Evolutionary conservation across 1,284 basidiomycete species (phyloP).

Genomic region (Cystobasidium slooffiae): DNA sequence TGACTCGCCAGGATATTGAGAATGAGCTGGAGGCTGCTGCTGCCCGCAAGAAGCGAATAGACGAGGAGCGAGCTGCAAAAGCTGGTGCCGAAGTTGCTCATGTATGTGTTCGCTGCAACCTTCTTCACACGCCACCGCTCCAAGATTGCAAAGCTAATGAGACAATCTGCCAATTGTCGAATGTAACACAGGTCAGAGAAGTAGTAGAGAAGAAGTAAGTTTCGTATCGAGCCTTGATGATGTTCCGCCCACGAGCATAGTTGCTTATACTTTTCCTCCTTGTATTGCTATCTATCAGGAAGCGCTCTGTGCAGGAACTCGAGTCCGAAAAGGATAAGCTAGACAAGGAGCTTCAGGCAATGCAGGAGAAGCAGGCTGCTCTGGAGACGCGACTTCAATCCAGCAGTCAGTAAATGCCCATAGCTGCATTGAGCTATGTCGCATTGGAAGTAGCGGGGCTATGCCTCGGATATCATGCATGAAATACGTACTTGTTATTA

Average conservation of each 20-base stretch:
- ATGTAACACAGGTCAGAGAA: slow-evolving; percentile 22
- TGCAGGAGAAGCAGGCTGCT: slow-evolving; percentile 50
- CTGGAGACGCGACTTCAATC: slow-evolving; percentile 45
- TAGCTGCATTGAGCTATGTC: not conserved
- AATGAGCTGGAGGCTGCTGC: slow-evolving; percentile 21
- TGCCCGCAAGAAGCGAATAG: slow-evolving; percentile 31
- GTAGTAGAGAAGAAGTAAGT: slow-evolving; percentile 43
- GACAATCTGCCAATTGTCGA: not conserved
- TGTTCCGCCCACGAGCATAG: not conserved
- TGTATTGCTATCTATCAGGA: slow-evolving; percentile 12
- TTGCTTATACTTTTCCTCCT: not conserved
- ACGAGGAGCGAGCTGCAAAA: slow-evolving; percentile 30
- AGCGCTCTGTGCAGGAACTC: slow-evolving; percentile 27
- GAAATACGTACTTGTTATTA: too few relatives aligned
- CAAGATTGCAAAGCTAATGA: not conserved
- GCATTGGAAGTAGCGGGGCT: not conserved
- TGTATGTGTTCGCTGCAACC: not conserved
- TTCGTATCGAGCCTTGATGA: not conserved
- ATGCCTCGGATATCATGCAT: too few relatives aligned
- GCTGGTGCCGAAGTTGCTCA: slow-evolving; percentile 39
- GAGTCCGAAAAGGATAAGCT: slow-evolving; percentile 35
- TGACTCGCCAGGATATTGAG: slow-evolving; percentile 35
- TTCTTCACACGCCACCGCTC: not conserved
- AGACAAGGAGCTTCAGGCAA: slow-evolving; percentile 47
- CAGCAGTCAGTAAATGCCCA: too few relatives aligned